A percentile compares a stretch with the other conserved stretches of the same genome.
phyloP scores from a whole-genome alignment of 169 alveolate genomes.

The Besnoitia besnoiti region DNA sequence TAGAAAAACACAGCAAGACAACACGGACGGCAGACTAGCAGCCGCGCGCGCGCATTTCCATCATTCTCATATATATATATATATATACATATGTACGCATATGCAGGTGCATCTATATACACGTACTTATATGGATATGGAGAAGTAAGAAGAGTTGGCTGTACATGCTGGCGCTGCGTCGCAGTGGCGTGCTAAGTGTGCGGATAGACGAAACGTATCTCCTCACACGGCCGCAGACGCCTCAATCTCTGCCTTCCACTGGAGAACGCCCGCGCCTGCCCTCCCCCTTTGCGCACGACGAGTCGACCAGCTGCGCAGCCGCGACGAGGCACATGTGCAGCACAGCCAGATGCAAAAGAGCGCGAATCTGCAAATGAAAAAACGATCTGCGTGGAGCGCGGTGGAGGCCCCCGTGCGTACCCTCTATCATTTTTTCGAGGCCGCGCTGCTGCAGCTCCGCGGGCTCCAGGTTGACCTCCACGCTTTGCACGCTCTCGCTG shows the following conservation, averaged over 20 bases:
- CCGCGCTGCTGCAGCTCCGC: slow-evolving; percentile 85
- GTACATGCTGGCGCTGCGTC: no score
- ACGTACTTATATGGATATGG: neutral
- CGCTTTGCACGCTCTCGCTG: slow-evolving; percentile 88
- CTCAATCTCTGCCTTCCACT: no score
- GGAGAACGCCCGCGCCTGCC: no score
- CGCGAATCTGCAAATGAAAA: neutral
- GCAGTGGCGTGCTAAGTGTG: no score
- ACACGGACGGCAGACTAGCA: neutral
- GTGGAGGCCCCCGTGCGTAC: slow-evolving; percentile 60
- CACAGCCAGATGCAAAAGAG: neutral
- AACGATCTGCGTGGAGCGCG: neutral
- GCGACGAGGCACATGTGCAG: no score
- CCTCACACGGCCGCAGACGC: no score
- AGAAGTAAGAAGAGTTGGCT: neutral
- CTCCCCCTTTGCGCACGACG: no score
- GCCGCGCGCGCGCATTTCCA: neutral
- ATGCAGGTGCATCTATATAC: neutral
- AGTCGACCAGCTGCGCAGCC: no score
- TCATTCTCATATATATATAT: neutral
- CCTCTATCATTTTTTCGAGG: slow-evolving; percentile 83
- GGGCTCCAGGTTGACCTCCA: slow-evolving; percentile 89
- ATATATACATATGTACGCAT: neutral
- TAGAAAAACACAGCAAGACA: neutral
- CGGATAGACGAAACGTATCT: no score